phyloP scores from a whole-genome alignment of 2,329 filamentous ascomycete species.

The Leptosphaerulina australis region DNA sequence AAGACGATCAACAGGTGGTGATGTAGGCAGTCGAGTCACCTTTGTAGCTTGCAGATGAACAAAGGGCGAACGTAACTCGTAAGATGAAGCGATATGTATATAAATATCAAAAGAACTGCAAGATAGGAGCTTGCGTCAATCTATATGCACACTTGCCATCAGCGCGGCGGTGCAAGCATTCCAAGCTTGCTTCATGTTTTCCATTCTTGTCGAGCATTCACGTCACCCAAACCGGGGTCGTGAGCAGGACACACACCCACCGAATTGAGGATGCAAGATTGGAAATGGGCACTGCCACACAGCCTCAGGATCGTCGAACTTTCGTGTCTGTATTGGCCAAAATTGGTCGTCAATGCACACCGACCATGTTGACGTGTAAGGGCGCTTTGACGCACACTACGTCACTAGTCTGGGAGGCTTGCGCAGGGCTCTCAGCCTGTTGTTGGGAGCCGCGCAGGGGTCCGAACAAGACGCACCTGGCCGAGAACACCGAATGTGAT shows the following conservation, averaged over 20 bases:
- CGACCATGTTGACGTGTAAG: slow-evolving; percentile 32
- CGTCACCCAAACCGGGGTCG: slow-evolving; percentile 34
- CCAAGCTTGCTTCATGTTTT: slow-evolving; percentile 15
- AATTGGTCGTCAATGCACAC: slow-evolving; percentile 19
- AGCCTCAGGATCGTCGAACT: slow-evolving; percentile 28
- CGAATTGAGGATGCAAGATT: slow-evolving; percentile 16
- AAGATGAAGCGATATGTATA: slow-evolving; percentile 6
- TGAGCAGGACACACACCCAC: slow-evolving; percentile 10
- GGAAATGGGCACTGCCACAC: slow-evolving; percentile 24
- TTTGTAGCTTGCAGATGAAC: not conserved
- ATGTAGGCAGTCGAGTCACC: not conserved
- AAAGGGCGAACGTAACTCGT: not conserved
- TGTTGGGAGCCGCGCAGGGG: slow-evolving; percentile 15
- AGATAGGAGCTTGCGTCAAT: slow-evolving; percentile 1
- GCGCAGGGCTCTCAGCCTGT: slow-evolving; percentile 27
- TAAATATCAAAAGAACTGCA: slow-evolving; percentile 4
- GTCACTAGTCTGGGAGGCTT: slow-evolving; percentile 19
- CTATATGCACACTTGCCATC: slow-evolving; percentile 12
- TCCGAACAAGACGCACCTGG: slow-evolving; percentile 3
- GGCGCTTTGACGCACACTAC: slow-evolving; percentile 17
- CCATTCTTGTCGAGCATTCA: slow-evolving; percentile 24
- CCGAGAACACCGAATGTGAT: slow-evolving; percentile 4
- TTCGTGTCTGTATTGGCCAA: slow-evolving; percentile 16
- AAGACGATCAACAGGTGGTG: not conserved
- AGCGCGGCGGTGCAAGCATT: slow-evolving; percentile 12